Evolutionary conservation across 1,139 yeast genomes (phyloP).

Genomic region (Geotrichum australiense): DNA sequence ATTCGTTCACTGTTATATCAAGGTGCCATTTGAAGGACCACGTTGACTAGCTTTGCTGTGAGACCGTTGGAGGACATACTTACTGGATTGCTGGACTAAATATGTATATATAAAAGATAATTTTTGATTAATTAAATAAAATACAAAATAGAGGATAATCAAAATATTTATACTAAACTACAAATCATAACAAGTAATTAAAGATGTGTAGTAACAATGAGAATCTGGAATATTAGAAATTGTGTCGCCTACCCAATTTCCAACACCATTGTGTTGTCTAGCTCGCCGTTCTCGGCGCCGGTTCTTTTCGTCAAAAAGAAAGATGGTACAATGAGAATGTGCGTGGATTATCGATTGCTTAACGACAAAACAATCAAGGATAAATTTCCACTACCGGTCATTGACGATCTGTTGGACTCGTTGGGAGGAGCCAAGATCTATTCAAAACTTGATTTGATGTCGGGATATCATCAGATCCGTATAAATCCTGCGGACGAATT

Average conservation of each 20-base stretch:
- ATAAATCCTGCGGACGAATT: slow-evolving; percentile 16
- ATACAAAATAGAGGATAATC: no score
- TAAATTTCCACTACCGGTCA: slow-evolving; percentile 1
- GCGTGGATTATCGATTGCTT: slow-evolving; percentile 20
- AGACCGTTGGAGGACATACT: no score
- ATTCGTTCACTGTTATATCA: slow-evolving; percentile 16
- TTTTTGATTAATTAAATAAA: no score
- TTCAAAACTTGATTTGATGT: slow-evolving; percentile 22
- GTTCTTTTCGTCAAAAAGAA: slow-evolving; percentile 24
- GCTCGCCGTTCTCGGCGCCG: slow-evolving; percentile 23
- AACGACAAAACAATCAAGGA: slow-evolving; percentile 17
- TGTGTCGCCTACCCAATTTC: no score
- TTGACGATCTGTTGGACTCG: background rate
- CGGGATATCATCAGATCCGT: slow-evolving; percentile 24
- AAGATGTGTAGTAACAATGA: no score
- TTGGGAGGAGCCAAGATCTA: slow-evolving; percentile 15
- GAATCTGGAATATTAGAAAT: no score
- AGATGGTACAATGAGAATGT: slow-evolving; percentile 22
- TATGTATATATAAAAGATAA: no score
- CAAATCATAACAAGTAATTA: no score
- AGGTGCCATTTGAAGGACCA: no score
- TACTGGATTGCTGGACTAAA: no score
- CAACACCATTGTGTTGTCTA: slow-evolving; percentile 20
- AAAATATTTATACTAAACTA: no score
- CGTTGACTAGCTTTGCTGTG: no score